These are phyloP conservation scores for Penicillium sp. DNA, from an alignment of 2,329 filamentous ascomycete genomes.

Conservation along the genomic window DNA sequence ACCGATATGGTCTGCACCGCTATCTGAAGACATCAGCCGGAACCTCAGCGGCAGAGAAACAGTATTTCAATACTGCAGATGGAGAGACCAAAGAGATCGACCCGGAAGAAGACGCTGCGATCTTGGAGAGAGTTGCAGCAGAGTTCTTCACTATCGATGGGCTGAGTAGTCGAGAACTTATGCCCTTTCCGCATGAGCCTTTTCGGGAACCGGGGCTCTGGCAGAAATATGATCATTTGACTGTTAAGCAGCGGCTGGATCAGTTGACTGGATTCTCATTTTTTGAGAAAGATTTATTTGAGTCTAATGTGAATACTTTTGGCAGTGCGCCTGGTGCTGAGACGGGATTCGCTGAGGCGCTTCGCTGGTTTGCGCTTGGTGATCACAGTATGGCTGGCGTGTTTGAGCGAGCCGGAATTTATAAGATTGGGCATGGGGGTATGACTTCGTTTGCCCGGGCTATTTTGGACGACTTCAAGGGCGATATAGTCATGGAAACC, in stretches of 20 bases:
- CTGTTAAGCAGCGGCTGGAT: conserved; percentile 30
- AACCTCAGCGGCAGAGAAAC: conserved; percentile 5
- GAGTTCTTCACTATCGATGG: conserved; percentile 36
- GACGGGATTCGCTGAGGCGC: conserved; percentile 27
- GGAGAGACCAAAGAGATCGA: background rate
- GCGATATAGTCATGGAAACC: conserved; percentile 7
- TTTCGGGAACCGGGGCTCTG: conserved; percentile 27
- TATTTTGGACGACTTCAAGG: conserved; percentile 10
- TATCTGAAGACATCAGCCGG: conserved; percentile 23
- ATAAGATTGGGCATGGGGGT: conserved; percentile 28
- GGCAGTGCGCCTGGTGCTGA: conserved; percentile 12
- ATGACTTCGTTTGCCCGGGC: conserved; percentile 20
- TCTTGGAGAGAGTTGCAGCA: conserved; percentile 15
- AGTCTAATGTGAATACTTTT: conserved; percentile 20
- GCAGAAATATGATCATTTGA: conserved; percentile 32
- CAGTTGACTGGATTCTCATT: conserved; percentile 20
- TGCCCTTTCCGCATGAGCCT: conserved; percentile 40
- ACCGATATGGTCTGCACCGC: conserved; percentile 21
- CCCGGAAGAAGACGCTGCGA: background rate
- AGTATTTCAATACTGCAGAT: background rate
- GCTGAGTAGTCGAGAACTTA: conserved; percentile 28
- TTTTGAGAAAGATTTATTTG: conserved; percentile 23
- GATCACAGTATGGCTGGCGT: conserved; percentile 23
- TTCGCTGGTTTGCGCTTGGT: conserved; percentile 33
- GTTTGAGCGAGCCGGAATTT: conserved; percentile 24